Evolutionary conservation across 2,329 filamentous ascomycete species (phyloP).

Genomic region (Phoma sp.): DNA sequence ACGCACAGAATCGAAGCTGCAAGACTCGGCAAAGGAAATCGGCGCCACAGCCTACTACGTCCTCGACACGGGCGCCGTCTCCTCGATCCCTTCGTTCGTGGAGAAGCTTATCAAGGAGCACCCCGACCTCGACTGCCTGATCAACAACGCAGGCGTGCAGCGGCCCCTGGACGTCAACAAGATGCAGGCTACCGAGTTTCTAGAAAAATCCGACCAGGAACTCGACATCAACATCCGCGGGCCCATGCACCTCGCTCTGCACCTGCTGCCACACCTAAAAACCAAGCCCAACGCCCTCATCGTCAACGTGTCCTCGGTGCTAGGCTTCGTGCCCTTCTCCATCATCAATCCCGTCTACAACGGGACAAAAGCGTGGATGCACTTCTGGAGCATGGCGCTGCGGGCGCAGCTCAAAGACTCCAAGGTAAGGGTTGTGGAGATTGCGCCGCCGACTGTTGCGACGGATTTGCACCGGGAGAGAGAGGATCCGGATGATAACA

Average conservation of each 20-base stretch:
- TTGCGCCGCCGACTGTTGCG: constrained; percentile 61
- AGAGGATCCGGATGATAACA: constrained; percentile 64
- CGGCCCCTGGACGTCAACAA: constrained; percentile 57
- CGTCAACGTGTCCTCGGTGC: constrained; percentile 62
- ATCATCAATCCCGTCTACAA: constrained; percentile 66
- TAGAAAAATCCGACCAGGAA: constrained; percentile 61
- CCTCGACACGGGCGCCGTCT: constrained; percentile 58
- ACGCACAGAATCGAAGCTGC: constrained; percentile 62
- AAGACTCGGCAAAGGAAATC: constrained; percentile 52
- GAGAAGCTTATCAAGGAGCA: constrained; percentile 56
- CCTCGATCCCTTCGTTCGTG: constrained; percentile 55
- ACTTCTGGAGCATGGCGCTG: constrained; percentile 64
- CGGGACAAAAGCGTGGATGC: constrained; percentile 64
- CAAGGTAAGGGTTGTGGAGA: constrained; percentile 60
- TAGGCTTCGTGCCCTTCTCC: constrained; percentile 60
- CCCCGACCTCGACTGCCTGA: constrained; percentile 62
- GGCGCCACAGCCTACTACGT: constrained; percentile 59
- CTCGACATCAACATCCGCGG: constrained; percentile 65
- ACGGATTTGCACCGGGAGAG: constrained; percentile 64
- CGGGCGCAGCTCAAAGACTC: constrained; percentile 57
- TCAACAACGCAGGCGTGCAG: constrained; percentile 67
- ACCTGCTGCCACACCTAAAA: constrained; percentile 59
- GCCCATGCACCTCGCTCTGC: constrained; percentile 62
- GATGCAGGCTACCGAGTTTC: constrained; percentile 49
- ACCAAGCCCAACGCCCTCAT: constrained; percentile 52